Evolutionary conservation across 2,329 filamentous ascomycete species (phyloP), one percentile per base, ranked within the genome.

Genomic region (Cytospora paraplurivora): DNA sequence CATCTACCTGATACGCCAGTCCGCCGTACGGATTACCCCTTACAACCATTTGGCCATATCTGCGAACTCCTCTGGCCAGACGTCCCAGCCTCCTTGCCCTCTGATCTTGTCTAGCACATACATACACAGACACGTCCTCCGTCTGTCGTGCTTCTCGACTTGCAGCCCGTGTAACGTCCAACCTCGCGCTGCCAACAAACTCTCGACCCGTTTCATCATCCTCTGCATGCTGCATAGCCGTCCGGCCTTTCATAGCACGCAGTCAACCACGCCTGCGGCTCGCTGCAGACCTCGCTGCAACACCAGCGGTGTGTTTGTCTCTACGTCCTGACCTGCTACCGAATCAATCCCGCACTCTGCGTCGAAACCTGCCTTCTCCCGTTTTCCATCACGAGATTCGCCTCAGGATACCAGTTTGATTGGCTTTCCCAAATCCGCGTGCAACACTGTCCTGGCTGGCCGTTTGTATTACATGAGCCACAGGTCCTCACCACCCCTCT

Each of bases 381-480:
- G 37, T 57, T 49, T 51, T 57, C 59, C 50, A 50, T 58, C 47
- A 62, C 27, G 41, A 67, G 50, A 34, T 53, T 50, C 38, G 51
- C 49, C 27, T 33, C 44, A 56, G 38, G 32, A n/a, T 35, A 49
- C 10, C 41, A 49, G 41, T 32, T 55, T 65, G 63, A 51, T 51
- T 59, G 59, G 56, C 33, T 38, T 54, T 56, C 60, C 60, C 56
- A 61, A 51, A 61, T 41, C 57, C 44, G 52, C 37, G 38, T 57
- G 19, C 50, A 58, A 27, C 27, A 27, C 35, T 52, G 37, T 33
- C 19, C 50, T 32, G 33, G n/a, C 49, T 41, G 44, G 38, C 10
- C 41, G 37, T n/a, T 38, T 62, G 62, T 54, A 57, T 54, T 49
- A 53, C 62, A 62, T 38, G 47, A 59, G 49, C 21, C 56, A 37